phyloP scores from a whole-genome alignment of 352 stramenopile species.

The Phytopythium cucurbitacearum region DNA sequence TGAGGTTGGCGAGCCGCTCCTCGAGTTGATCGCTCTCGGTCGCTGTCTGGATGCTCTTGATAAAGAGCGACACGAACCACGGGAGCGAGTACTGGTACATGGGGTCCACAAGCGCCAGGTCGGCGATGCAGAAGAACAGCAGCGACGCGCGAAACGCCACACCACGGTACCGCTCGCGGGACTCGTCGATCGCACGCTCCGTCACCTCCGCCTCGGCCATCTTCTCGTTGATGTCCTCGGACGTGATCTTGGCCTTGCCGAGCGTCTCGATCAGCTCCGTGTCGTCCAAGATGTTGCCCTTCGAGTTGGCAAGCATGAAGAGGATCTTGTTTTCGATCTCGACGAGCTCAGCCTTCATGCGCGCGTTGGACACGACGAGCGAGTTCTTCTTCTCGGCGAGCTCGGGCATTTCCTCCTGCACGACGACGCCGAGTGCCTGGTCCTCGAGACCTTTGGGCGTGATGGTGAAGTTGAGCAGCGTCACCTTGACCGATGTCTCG shows the following conservation, averaged over 20 bases:
- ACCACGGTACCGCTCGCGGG: constrained; percentile 82
- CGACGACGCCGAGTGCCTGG: constrained; percentile 89
- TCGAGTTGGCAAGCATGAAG: constrained; percentile 91
- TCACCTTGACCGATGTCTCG: constrained; percentile 92
- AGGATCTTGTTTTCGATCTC: constrained; percentile 94
- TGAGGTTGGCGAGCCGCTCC: constrained; percentile 81
- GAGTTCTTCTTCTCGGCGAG: constrained; percentile 93
- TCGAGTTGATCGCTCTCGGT: constrained; percentile 63
- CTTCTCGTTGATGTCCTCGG: constrained; percentile 91
- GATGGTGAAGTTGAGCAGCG: constrained; percentile 92
- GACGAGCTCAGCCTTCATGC: constrained; percentile 90
- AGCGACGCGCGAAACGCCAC: constrained; percentile 87
- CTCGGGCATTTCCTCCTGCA: constrained; percentile 93
- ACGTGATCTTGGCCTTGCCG: constrained; percentile 89
- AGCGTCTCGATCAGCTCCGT: constrained; percentile 92
- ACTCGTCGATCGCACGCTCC: constrained; percentile 90
- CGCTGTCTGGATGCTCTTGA: constrained; percentile 83
- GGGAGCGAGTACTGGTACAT: constrained; percentile 93
- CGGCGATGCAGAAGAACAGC: constrained; percentile 90
- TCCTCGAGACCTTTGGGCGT: constrained; percentile 89
- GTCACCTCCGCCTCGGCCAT: constrained; percentile 91
- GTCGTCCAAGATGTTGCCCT: constrained; percentile 92
- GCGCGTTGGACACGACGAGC: constrained; percentile 88
- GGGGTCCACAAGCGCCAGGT: constrained; percentile 84
- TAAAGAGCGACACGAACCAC: constrained; percentile 92